Evolutionary conservation across 2,329 filamentous ascomycete genomes (phyloP).

Genomic region (Apiospora koreana): DNA sequence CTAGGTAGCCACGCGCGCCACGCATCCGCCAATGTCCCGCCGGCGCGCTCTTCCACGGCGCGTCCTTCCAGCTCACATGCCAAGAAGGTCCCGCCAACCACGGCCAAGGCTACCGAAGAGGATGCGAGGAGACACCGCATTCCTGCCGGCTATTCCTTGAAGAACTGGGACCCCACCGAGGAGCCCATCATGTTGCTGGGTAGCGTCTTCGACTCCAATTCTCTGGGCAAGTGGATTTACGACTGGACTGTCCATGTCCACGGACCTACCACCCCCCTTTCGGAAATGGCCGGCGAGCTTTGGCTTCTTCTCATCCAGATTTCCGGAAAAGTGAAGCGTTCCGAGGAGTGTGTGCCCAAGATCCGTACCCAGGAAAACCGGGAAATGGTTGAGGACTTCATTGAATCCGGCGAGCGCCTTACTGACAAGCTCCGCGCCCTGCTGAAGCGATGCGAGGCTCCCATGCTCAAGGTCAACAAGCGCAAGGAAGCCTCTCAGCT

Average conservation of each 20-base stretch:
- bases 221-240: conserved; percentile 98
- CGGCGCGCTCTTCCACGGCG: conserved; percentile 54
- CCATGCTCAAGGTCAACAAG: conserved; percentile 90
- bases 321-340: conserved; percentile 89
- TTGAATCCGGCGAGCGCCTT: conserved; percentile 83
- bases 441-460: conserved; percentile 87
- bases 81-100: conserved; percentile 37
- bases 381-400: conserved; percentile 86
- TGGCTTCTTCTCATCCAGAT: conserved; percentile 95
- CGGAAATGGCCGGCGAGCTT: conserved; percentile 89
- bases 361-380: conserved; percentile 73
- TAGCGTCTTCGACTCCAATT: conserved; percentile 96
- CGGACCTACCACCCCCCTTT: conserved; percentile 77
- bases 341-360: conserved; percentile 73
- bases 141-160: conserved; percentile 86
- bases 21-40: conserved; percentile 44
- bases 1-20: conserved; percentile 42
- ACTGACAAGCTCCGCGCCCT: conserved; percentile 83
- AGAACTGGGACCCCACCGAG: conserved; percentile 97
- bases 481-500: conserved; percentile 70
- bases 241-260: conserved; percentile 97
- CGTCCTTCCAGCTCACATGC: conserved; percentile 45
- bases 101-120: conserved; percentile 54
- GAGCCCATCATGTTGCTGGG: conserved; percentile 92
- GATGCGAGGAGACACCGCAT: conserved; percentile 71